Evolutionary conservation across 2,329 filamentous ascomycete species (phyloP), one percentile per base, ranked within the genome.

Genomic region (Sphaceloma murrayae): DNA sequence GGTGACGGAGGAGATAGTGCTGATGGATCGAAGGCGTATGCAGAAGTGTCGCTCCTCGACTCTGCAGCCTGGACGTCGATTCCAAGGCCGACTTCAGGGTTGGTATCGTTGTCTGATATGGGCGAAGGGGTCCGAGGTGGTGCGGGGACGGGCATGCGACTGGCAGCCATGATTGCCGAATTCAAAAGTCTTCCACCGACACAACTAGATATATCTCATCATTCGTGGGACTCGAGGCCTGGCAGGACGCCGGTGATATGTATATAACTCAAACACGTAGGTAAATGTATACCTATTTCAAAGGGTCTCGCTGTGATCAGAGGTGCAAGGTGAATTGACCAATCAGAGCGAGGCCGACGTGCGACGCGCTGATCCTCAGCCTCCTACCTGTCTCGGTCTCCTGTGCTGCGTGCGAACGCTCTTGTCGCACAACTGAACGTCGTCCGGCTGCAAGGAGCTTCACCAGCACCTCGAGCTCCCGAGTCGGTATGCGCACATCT

Each of bases 41-140:
- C 43, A 32, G 38, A 45, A n/a, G n/a, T 43, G 40, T 30, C 14
- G 19, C 42, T 17, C 42, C 36, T 45, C 24, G 48, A 40, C 10
- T 36, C 22, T 17, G 42, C 38, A 16, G 36, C 43, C 21, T 43
- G 50, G 27, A 51, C 51, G 40, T 57, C 52, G 24, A 56, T 50
- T 22, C 53, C 50, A 19, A 51, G 31, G 29, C 54, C 51, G 31
- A 46, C 43, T 19, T 49, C 40, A 18, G 27, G 49, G 26, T 56
- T 47, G 48, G 59, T 55, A 52, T 70, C 66, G 51, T 75, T 71
- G 45, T 69, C 67, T 55, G 73, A 69, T 51, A 77, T 77, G 52
- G 78, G 78, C 53, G 78, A 79, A 9, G 77, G 77, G 22, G 78
- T 80, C 53, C 75, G 69, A 46, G 78, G 77, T 49, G 75, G 77